These are phyloP conservation scores for Botrytis hyacinthi DNA, from an alignment of 2,329 filamentous ascomycete genomes.

Conservation along the genomic window DNA sequence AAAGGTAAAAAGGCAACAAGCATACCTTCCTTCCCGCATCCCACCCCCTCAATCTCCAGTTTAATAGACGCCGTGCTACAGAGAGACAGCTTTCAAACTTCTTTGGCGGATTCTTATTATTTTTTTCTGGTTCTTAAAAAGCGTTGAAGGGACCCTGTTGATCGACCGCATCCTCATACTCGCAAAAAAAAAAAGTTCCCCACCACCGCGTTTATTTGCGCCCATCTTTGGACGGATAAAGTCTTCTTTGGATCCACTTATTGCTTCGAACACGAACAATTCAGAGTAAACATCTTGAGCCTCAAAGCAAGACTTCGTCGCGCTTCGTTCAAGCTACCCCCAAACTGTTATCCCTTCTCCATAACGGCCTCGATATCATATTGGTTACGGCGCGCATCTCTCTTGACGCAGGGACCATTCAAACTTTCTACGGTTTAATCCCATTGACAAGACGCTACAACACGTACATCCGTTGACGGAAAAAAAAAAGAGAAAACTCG, in stretches of 20 bases:
- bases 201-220: slow-evolving; percentile 22
- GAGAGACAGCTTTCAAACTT: neutral
- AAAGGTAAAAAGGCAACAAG: slow-evolving; percentile 15
- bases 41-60: slow-evolving; percentile 19
- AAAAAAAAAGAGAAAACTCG: slow-evolving; percentile 3
- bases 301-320: slow-evolving; percentile 14
- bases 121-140: slow-evolving; percentile 6
- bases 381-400: slow-evolving; percentile 11
- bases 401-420: neutral
- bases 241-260: slow-evolving; percentile 21
- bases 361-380: slow-evolving; percentile 10
- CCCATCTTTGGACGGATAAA: slow-evolving; percentile 23
- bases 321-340: slow-evolving; percentile 18
- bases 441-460: neutral
- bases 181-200: slow-evolving; percentile 18
- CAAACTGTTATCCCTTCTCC: slow-evolving; percentile 11
- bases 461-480: slow-evolving; percentile 7
- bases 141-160: slow-evolving; percentile 19
- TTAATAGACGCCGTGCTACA: slow-evolving; percentile 21
- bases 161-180: slow-evolving; percentile 17
- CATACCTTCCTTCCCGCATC: slow-evolving; percentile 17
- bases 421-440: neutral
- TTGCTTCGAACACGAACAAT: slow-evolving; percentile 23
- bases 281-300: slow-evolving; percentile 21
- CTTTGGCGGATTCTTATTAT: slow-evolving; percentile 15